phyloP scores from a whole-genome alignment of 805 yeast species.

The Crinitomyces ghanaensis region DNA sequence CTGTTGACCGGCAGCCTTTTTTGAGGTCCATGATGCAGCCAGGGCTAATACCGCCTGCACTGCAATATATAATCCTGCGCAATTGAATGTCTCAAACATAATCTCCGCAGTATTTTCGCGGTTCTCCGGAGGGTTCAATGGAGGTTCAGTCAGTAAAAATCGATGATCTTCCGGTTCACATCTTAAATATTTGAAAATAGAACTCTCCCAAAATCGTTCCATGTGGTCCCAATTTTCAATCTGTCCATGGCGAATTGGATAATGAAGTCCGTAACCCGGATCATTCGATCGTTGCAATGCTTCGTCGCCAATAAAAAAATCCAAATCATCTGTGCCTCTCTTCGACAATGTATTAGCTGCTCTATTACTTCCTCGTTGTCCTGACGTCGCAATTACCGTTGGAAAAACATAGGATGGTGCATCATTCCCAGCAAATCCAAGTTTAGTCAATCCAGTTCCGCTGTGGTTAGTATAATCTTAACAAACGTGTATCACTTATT shows the following conservation, averaged over 20 bases:
- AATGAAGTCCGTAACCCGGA: slow-evolving; percentile 61
- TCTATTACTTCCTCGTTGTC: slow-evolving; percentile 7
- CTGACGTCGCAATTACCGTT: slow-evolving; percentile 78
- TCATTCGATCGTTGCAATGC: slow-evolving; percentile 42
- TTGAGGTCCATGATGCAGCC: slow-evolving; percentile 98
- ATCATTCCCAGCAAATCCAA: slow-evolving; percentile 98
- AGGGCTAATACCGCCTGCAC: slow-evolving; percentile 97
- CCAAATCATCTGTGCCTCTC: slow-evolving; percentile 88
- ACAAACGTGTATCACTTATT: not conserved
- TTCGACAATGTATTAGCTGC: slow-evolving; percentile 46
- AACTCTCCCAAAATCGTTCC: slow-evolving; percentile 98
- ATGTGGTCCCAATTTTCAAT: slow-evolving; percentile 99
- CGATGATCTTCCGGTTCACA: slow-evolving; percentile 99
- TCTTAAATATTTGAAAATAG: slow-evolving; percentile 89
- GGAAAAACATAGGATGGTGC: slow-evolving; percentile 96
- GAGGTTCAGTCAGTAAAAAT: slow-evolving; percentile 93
- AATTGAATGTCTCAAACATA: slow-evolving; percentile 96
- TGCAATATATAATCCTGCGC: slow-evolving; percentile 97
- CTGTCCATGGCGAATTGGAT: slow-evolving; percentile 96
- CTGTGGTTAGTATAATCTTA: slow-evolving; percentile 30
- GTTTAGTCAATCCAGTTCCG: slow-evolving; percentile 95
- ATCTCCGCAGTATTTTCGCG: slow-evolving; percentile 98
- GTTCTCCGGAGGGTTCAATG: slow-evolving; percentile 98
- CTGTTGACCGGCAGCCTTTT: slow-evolving; percentile 88
- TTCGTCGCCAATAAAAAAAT: slow-evolving; percentile 92